Percentiles rank a stretch among this genome's conserved stretches.
These are phyloP conservation scores for Candida glaebosa DNA, from an alignment of 805 yeast species.

Conservation along the genomic window DNA sequence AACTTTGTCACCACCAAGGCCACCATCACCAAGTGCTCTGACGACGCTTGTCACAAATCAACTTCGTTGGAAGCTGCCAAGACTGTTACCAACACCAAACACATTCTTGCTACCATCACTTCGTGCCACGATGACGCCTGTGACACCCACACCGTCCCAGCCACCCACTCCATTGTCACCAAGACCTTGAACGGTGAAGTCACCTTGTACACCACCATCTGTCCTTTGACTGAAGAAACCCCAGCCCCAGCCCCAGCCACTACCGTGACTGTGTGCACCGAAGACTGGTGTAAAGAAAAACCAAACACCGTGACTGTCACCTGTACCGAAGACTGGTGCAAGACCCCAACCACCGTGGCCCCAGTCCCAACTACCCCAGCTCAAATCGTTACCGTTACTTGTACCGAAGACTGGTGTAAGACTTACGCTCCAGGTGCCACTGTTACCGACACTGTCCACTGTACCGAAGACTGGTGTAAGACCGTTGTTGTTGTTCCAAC, in stretches of 20 bases:
- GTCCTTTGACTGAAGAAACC: conserved; percentile 24
- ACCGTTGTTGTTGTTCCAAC: conserved; percentile 14
- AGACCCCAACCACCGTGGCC: background rate
- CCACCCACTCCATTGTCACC: conserved; percentile 23
- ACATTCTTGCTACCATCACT: conserved; percentile 37
- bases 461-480: background rate
- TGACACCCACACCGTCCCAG: conserved; percentile 14
- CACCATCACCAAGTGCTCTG: conserved; percentile 20
- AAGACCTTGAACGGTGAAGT: conserved; percentile 30
- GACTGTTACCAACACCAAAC: conserved; percentile 19
- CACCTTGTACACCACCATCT: conserved; percentile 35
- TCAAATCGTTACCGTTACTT: conserved; percentile 10
- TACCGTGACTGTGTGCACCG: conserved; percentile 4
- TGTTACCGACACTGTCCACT: conserved; percentile 10
- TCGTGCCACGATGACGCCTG: conserved; percentile 32
- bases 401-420: conserved; percentile 3
- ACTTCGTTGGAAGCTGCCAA: background rate
- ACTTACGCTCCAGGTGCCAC: conserved; percentile 11
- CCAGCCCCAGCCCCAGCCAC: conserved; percentile 10
- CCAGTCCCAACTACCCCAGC: conserved; percentile 11
- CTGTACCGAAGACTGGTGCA: background rate
- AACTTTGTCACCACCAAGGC: conserved; percentile 1
- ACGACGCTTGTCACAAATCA: conserved; percentile 18
- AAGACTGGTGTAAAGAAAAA: background rate
- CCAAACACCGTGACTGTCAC: background rate